Evolutionary conservation across 208 protist genomes (phyloP).

Genomic region (Phytomonas sp.): DNA sequence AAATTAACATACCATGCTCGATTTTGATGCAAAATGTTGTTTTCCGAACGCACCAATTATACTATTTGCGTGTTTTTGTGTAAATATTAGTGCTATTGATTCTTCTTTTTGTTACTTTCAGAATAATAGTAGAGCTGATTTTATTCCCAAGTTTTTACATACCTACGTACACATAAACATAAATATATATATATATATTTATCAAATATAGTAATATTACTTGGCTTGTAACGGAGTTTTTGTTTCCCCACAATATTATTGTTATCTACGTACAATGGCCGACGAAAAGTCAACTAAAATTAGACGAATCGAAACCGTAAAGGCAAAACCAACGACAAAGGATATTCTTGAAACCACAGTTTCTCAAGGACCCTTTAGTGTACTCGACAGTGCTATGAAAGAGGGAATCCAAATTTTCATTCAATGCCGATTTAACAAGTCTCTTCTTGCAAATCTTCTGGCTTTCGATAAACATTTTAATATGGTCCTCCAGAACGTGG

Average conservation of each 20-base stretch:
- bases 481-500: constrained; percentile 95
- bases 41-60: neutral
- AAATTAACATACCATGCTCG: neutral
- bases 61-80: neutral
- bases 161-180: constrained; percentile 14
- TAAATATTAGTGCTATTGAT: neutral
- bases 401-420: constrained; percentile 93
- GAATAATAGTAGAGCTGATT: neutral
- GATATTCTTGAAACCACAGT: constrained; percentile 50
- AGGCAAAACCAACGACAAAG: constrained; percentile 34
- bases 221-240: neutral
- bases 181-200: constrained; percentile 15
- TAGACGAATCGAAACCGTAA: neutral
- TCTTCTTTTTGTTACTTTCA: constrained; percentile 11
- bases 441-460: constrained; percentile 96
- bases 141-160: constrained; percentile 15
- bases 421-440: constrained; percentile 98
- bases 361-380: constrained; percentile 63
- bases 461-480: constrained; percentile 99
- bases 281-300: neutral
- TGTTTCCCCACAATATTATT: neutral
- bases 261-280: neutral
- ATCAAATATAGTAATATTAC: neutral
- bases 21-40: neutral
- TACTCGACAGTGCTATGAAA: constrained; percentile 74